A percentile compares a stretch with the other conserved stretches of the same genome.
These are phyloP conservation scores for Amniculicola lignicola DNA, from an alignment of 495 filamentous ascomycete species.

Conservation along the genomic window DNA sequence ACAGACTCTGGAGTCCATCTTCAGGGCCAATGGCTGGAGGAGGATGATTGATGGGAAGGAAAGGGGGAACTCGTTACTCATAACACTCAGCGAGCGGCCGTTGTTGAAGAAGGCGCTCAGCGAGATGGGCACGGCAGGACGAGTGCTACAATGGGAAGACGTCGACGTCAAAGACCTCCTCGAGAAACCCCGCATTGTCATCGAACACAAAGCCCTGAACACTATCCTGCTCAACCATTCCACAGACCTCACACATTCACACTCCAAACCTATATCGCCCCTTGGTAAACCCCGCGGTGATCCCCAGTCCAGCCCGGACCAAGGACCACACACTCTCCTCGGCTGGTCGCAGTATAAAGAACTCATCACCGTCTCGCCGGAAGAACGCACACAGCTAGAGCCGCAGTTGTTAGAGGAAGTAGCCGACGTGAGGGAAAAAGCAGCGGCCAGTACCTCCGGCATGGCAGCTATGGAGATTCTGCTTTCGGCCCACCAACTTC, in stretches of 20 bases:
- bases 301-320: neutral
- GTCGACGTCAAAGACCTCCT: slow-evolving; percentile 94
- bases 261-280: no score
- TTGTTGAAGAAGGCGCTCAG: slow-evolving; percentile 1
- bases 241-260: slow-evolving; percentile 57
- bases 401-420: no score
- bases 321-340: neutral
- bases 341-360: neutral
- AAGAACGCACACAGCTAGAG: neutral
- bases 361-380: neutral
- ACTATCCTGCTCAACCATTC: slow-evolving; percentile 71
- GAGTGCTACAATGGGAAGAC: slow-evolving; percentile 45
- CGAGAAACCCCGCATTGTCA: slow-evolving; percentile 75
- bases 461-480: no score
- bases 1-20: slow-evolving; percentile 50
- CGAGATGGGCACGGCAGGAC: neutral
- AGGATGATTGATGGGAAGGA: slow-evolving; percentile 39
- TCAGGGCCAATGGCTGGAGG: slow-evolving; percentile 71
- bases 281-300: neutral
- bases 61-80: neutral
- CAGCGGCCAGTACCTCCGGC: no score
- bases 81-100: slow-evolving; percentile 11
- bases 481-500: no score
- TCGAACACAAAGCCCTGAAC: slow-evolving; percentile 79
- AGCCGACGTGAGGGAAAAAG: no score